Conservation (phyloP, 2,329 filamentous ascomycete genomes). For the Phoma sp. region DNA sequence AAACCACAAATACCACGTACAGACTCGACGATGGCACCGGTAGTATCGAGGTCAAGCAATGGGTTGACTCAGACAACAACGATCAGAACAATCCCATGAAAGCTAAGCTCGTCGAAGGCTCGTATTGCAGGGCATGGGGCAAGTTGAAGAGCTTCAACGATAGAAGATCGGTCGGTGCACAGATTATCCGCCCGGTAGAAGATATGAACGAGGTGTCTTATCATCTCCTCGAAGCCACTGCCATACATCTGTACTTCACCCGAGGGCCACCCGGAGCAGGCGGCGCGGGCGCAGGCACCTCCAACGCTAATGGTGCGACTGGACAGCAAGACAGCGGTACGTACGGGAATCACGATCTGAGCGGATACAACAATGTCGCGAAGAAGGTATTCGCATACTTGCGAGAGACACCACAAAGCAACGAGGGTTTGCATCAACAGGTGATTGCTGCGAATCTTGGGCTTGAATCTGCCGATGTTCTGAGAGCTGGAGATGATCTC, state of each 20-base stretch:
- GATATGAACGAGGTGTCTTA: constrained; percentile 94
- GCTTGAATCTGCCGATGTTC: constrained; percentile 72
- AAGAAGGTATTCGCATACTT: constrained; percentile 76
- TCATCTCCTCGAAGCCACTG: constrained; percentile 88
- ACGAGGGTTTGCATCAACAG: constrained; percentile 84
- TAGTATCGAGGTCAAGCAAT: constrained; percentile 87
- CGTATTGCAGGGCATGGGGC: constrained; percentile 86
- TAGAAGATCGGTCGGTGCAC: constrained; percentile 80
- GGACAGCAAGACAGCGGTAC: constrained; percentile 35
- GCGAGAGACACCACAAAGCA: constrained; percentile 69
- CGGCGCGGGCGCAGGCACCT: constrained; percentile 46
- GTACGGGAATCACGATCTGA: constrained; percentile 42
- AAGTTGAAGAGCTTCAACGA: constrained; percentile 82
- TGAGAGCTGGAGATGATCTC: constrained; percentile 82
- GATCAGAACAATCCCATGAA: constrained; percentile 54
- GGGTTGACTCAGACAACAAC: constrained; percentile 69
- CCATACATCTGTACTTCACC: constrained; percentile 84
- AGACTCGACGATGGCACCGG: constrained; percentile 95
- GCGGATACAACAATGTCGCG: constrained; percentile 59
- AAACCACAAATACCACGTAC: constrained; percentile 91
- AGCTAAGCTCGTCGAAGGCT: constrained; percentile 69
- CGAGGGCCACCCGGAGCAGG: constrained; percentile 67
- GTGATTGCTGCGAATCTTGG: constrained; percentile 71
- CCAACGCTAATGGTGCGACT: constrained; percentile 35
- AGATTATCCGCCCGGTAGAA: constrained; percentile 77